Evolutionary conservation across 1,284 basidiomycete species (phyloP), one percentile per base, ranked within the genome.

Genomic region (Ceratobasidium sp.): DNA sequence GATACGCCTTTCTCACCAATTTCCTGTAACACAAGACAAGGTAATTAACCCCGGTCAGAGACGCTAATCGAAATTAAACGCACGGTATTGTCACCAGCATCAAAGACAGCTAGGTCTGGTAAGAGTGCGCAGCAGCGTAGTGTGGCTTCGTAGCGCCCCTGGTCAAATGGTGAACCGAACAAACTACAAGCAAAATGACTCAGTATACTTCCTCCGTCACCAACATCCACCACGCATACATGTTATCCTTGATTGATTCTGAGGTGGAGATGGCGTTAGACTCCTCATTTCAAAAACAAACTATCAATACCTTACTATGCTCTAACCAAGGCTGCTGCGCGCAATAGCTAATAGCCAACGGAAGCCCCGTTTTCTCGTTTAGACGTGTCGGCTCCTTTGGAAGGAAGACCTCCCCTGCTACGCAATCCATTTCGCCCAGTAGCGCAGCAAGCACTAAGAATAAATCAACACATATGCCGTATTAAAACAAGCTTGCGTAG

Each of bases 91-190:
- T 79, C 79, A 8, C 79, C 79, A 64, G 78, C 78, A 59, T 78
- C 79, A 14, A 79, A 66, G 53, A 77, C 74, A n/a, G 64, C 59
- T 17, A 79, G 50, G 44, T 79, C 79, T 3, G 76, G 77, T 11
- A 60, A 27, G 8, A 79, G 53, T 24, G 76, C 78, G 71, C 77
- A 76, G 24, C 59, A 72, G n/a, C 79, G 64, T 36, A 84, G 76
- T 44, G 82, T 82, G 5, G 74, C 75, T 9, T 79, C 50, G 75
- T 83, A 84, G 1, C 81, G 80, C 17, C 72, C 76, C 48, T 80
- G 77, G 62, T 84, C 80, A 71, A 79, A 82, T 4, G 79, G 78
- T 2, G 77, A 76, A 4, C 83, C 83, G 69, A 84, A 84, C 24
- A 83, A 77, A 33, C 84, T 82, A 76, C 82, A n/a, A n/a, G n/a